A percentile compares a stretch with the other conserved stretches of the same genome.
Evolutionary conservation across 305 asterid genomes (phyloP).

Genomic region (Fraxinus paxiana): DNA sequence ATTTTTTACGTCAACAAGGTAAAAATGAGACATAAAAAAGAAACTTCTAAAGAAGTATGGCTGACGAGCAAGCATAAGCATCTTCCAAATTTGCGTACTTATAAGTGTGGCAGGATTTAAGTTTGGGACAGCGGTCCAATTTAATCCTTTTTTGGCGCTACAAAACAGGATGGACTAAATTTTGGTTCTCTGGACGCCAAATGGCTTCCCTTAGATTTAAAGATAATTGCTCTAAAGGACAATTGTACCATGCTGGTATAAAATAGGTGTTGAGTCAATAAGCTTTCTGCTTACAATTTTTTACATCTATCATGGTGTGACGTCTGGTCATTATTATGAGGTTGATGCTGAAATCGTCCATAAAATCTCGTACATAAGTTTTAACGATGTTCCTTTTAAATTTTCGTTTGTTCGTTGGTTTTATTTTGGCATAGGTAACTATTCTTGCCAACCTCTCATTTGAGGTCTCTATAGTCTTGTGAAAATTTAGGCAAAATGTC

Average conservation of each 20-base stretch:
- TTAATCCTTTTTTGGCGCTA: background rate
- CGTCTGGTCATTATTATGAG: background rate
- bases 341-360: background rate
- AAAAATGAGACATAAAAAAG: background rate
- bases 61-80: background rate
- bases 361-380: background rate
- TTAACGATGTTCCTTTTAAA: background rate
- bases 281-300: background rate
- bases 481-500: slow-evolving; percentile 2
- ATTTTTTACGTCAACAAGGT: background rate
- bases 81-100: background rate
- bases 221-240: background rate
- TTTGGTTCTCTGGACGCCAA: background rate
- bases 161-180: background rate
- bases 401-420: background rate
- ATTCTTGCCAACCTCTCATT: background rate
- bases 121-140: background rate
- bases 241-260: background rate
- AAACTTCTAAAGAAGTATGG: background rate
- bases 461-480: background rate
- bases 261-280: background rate
- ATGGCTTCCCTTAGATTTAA: background rate
- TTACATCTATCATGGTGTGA: background rate
- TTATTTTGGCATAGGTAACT: background rate
- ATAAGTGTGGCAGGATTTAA: background rate